Conservation (phyloP, 2,329 filamentous ascomycete species). For the Lachnum nothofagi region DNA sequence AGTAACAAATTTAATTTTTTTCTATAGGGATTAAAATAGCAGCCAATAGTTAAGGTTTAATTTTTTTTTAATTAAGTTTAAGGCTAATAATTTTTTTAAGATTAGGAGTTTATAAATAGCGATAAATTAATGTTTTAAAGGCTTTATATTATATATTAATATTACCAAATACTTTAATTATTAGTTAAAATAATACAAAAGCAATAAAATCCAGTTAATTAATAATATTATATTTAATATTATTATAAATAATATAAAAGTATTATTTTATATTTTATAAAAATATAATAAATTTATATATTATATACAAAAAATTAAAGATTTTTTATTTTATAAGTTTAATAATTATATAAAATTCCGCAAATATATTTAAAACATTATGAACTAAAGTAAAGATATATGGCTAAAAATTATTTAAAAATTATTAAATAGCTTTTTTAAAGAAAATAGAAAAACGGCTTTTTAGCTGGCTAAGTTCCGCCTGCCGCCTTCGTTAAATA, state of each 20-base stretch:
- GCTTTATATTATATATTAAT: conserved; percentile 32
- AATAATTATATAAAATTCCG: conserved; percentile 32
- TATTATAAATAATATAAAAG: conserved; percentile 28
- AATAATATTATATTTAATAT: conserved; percentile 32
- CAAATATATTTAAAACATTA: conserved; percentile 34
- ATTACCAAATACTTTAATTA: conserved; percentile 25
- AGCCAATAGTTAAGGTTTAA: conserved; percentile 16
- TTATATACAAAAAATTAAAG: conserved; percentile 27
- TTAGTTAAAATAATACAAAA: conserved; percentile 18
- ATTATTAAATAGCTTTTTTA: conserved; percentile 21
- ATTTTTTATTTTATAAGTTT: conserved; percentile 31
- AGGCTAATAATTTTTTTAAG: conserved; percentile 27
- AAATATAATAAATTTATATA: conserved; percentile 33
- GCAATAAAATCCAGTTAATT: conserved; percentile 20
- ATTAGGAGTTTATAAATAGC: conserved; percentile 32
- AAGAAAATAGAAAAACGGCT: conserved; percentile 18
- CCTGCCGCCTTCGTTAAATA: conserved; percentile 16
- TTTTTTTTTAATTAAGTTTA: conserved; percentile 31
- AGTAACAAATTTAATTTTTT: conserved; percentile 22
- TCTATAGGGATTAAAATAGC: conserved; percentile 20
- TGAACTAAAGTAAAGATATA: conserved; percentile 33
- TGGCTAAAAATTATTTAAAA: conserved; percentile 29
- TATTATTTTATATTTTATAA: conserved; percentile 33
- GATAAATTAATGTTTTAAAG: conserved; percentile 36
- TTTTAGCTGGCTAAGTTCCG: conserved; percentile 17